Evolutionary conservation across 2,329 filamentous ascomycete genomes (phyloP), one percentile per base, ranked within the genome.

Genomic region (Colletotrichum eremochloae): DNA sequence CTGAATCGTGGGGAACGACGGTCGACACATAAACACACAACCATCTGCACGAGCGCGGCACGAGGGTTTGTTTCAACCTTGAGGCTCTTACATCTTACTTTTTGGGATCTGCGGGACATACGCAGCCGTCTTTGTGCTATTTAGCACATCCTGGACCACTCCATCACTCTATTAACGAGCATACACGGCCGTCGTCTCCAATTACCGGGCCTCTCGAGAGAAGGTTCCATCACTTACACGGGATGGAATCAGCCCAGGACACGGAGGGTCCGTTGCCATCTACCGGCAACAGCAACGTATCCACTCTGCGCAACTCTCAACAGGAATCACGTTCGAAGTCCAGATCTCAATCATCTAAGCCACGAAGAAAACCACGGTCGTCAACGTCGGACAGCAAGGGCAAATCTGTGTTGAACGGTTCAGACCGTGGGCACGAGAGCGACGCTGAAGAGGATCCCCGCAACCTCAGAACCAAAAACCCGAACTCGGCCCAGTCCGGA

Each of bases 61-160:
- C 66, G 70, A 72, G 70, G 40, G 66, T 72, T 72, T 69, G 60
- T 72, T 72, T 72, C 66, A 69, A 72, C 60, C 36, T 29, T 20
- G 33, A 38, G 42, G 55, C 66, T 69, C 48, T 64, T 60, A 72
- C 69, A 69, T 56, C 44, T 69, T 60, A 50, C 46, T 52, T 69
- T 61, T 31, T 68, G 60, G 18, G 38, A 61, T 72, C 55, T 48
- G 66, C 60, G 40, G 44, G 24, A 69, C 69, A 56, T 64, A 69
- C 69, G 69, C 69, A 55, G 65, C 40, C 38, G 46, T 40, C 46
- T 33, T 52, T 40, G 38, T 56, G 53, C 31, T 65, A 29, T 61
- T 57, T 40, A 55, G 50, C 38, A 44, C 20, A 55, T 55, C 50
- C 62, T 46, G 38, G 50, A 38, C n/a, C 15, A 44, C 46, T 36